These are phyloP conservation scores for Kwoniella sp. DNA, from an alignment of 768 basidiomycete genomes.

Conservation along the genomic window DNA sequence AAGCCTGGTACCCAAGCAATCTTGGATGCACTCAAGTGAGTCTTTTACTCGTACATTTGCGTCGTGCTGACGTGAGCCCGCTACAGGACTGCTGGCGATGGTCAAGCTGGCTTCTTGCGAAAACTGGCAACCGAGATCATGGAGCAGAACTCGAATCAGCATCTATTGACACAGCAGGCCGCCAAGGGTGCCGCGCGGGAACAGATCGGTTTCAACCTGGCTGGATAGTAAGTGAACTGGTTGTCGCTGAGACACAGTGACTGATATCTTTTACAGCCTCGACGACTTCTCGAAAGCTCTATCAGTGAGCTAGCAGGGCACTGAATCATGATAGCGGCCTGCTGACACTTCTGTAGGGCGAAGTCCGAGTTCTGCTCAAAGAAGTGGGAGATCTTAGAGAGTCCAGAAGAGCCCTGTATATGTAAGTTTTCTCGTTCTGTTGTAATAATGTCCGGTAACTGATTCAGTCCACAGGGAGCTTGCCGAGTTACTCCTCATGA, in stretches of 20 bases:
- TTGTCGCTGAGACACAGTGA: neutral
- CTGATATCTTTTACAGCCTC: constrained; percentile 13
- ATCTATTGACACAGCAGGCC: constrained; percentile 39
- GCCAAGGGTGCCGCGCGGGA: constrained; percentile 43
- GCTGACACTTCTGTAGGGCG: constrained; percentile 29
- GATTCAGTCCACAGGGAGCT: constrained; percentile 32
- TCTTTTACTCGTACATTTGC: neutral
- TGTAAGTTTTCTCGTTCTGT: no score
- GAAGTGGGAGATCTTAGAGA: constrained; percentile 49
- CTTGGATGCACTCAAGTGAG: constrained; percentile 48
- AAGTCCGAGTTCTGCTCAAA: constrained; percentile 45
- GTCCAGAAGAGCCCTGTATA: constrained; percentile 45
- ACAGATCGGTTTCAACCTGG: constrained; percentile 49
- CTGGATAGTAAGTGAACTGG: constrained; percentile 40
- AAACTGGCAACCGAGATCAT: constrained; percentile 45
- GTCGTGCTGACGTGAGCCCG: neutral
- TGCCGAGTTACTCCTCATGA: constrained; percentile 47
- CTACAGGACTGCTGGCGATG: constrained; percentile 38
- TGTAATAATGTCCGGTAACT: neutral
- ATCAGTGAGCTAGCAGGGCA: constrained; percentile 34
- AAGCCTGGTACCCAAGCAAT: constrained; percentile 49
- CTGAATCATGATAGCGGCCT: neutral
- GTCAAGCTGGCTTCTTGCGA: constrained; percentile 44
- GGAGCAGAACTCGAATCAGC: constrained; percentile 49
- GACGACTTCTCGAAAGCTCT: constrained; percentile 50